Percentiles rank a stretch among this genome's conserved stretches.
Conservation (phyloP, 2,329 filamentous ascomycete genomes). For the Claviceps arundinis region DNA sequence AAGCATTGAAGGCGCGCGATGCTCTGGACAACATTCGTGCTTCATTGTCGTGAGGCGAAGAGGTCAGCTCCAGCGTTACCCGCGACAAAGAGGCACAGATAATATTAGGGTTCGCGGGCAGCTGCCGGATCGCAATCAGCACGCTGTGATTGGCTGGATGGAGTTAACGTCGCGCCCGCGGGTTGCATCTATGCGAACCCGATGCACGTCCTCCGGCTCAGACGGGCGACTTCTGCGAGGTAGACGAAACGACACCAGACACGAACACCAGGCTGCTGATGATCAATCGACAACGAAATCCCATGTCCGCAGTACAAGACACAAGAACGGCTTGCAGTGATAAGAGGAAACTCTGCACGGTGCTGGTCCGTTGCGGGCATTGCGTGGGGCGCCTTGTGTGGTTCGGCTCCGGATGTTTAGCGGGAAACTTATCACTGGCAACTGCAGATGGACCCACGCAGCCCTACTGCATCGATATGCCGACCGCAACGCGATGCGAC, state of each 20-base stretch:
- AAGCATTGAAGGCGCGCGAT: not conserved
- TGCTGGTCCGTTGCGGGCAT: too few species aligned
- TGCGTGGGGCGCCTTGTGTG: too few species aligned
- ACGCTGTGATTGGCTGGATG: conserved; percentile 3
- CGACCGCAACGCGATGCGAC: not conserved
- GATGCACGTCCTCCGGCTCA: not conserved
- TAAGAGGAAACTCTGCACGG: too few species aligned
- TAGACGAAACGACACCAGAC: not conserved
- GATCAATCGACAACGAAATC: too few species aligned
- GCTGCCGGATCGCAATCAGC: conserved; percentile 1
- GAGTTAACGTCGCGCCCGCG: not conserved
- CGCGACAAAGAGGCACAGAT: not conserved
- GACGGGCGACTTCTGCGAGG: not conserved
- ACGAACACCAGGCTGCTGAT: too few species aligned
- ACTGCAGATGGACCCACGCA: too few species aligned
- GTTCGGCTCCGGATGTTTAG: too few species aligned
- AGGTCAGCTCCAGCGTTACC: not conserved
- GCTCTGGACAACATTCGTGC: not conserved
- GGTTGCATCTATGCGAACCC: not conserved
- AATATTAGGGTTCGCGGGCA: not conserved
- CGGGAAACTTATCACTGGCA: too few species aligned
- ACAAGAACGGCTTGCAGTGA: too few species aligned
- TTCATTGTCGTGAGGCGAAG: not conserved
- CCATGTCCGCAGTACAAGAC: too few species aligned
- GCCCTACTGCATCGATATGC: not conserved